A percentile compares a stretch with the other conserved stretches of the same genome.
Evolutionary conservation across 352 stramenopile species (phyloP).

Genomic region (Pythium myriotylum): DNA sequence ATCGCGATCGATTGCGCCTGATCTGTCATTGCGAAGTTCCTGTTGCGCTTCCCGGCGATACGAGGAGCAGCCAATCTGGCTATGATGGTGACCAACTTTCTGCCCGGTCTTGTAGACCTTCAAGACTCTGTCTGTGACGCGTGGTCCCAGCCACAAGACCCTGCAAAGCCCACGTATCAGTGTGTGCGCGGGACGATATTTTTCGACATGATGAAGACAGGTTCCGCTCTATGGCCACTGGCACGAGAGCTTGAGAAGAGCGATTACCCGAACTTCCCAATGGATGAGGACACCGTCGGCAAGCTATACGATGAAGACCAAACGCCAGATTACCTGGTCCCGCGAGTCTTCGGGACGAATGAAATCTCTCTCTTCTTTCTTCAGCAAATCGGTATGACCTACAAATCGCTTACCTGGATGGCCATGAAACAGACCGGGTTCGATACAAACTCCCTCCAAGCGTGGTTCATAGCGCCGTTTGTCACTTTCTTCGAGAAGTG

Average conservation of each 20-base stretch:
- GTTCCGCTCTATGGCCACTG: no score
- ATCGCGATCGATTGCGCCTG: constrained; percentile 30
- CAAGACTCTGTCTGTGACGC: no score
- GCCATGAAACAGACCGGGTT: constrained; percentile 13
- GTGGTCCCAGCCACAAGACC: neutral
- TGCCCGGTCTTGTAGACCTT: neutral
- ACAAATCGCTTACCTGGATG: neutral
- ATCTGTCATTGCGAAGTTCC: constrained; percentile 24
- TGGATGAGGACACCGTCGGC: no score
- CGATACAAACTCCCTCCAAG: constrained; percentile 8
- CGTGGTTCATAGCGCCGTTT: constrained; percentile 4
- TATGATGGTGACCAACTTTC: neutral
- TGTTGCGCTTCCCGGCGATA: constrained; percentile 28
- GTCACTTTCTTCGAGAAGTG: constrained; percentile 21
- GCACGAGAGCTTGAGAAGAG: neutral
- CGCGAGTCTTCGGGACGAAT: no score
- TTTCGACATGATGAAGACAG: neutral
- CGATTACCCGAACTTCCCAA: neutral
- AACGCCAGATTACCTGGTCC: no score
- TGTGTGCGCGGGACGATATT: constrained; percentile 1
- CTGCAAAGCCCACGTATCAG: neutral
- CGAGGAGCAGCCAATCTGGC: constrained; percentile 20
- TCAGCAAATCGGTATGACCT: no score
- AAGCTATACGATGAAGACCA: no score
- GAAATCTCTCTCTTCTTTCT: no score